phyloP scores from a whole-genome alignment of 495 filamentous ascomycete genomes.

The Xylaria venustula region DNA sequence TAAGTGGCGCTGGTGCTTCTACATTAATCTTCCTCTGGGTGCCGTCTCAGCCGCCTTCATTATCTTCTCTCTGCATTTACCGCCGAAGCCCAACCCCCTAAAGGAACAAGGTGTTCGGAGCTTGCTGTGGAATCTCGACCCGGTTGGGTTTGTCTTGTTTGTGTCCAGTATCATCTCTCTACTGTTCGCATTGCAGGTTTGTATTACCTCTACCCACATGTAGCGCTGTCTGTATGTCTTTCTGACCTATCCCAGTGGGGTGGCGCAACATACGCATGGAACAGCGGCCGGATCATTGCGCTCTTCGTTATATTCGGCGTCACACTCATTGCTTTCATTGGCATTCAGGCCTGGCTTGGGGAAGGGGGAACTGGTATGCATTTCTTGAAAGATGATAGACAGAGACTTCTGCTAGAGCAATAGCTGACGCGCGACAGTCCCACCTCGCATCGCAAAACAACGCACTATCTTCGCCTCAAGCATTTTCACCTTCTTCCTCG shows the following conservation, averaged over 20 bases:
- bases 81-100: constrained; percentile 17
- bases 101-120: constrained; percentile 28
- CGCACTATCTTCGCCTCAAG: constrained; percentile 62
- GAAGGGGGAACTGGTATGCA: not conserved
- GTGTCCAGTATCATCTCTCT: constrained; percentile 65
- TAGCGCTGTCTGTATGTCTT: not conserved
- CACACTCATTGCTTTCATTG: constrained; percentile 56
- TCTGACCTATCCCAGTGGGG: constrained; percentile 60
- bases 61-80: constrained; percentile 48
- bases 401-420: constrained; percentile 25
- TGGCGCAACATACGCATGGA: constrained; percentile 65
- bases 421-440: constrained; percentile 64
- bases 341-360: constrained; percentile 53
- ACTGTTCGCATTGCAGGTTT: constrained; percentile 60
- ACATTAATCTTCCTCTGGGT: constrained; percentile 54
- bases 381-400: constrained; percentile 13
- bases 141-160: constrained; percentile 63
- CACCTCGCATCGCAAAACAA: constrained; percentile 65
- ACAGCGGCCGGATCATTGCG: constrained; percentile 58
- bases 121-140: constrained; percentile 56
- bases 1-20: constrained; percentile 51
- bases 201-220: not conserved
- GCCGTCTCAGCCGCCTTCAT: constrained; percentile 48
- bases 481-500: constrained; percentile 55
- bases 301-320: constrained; percentile 54